A percentile compares a stretch with the other conserved stretches of the same genome.
phyloP scores from a whole-genome alignment of 148 eudicot genomes.

The Euryodendron excelsum region DNA sequence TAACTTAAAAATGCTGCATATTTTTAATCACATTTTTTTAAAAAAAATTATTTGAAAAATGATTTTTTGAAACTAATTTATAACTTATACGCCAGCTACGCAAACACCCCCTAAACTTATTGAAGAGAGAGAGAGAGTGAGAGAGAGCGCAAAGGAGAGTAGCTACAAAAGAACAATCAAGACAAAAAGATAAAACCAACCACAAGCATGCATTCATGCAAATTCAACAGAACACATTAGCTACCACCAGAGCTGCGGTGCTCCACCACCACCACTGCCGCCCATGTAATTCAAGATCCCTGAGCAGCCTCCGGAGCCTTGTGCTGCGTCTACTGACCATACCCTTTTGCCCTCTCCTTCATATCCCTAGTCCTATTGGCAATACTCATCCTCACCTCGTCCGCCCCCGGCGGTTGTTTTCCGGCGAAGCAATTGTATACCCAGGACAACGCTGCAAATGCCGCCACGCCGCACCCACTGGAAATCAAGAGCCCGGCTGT shows the following conservation, averaged over 20 bases:
- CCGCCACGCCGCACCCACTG: conserved; percentile 14
- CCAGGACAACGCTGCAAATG: conserved; percentile 10
- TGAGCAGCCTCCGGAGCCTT: neutral
- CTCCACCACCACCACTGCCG: too few relatives aligned
- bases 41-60: too few relatives aligned
- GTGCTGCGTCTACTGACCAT: conserved; percentile 4
- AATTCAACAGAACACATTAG: too few relatives aligned
- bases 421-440: conserved; percentile 13
- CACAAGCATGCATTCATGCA: neutral
- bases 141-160: too few relatives aligned
- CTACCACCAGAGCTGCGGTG: neutral
- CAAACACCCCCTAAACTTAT: too few relatives aligned
- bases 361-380: conserved; percentile 13
- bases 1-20: too few relatives aligned
- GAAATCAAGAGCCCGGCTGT: conserved; percentile 24
- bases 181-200: neutral
- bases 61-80: too few relatives aligned
- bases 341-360: conserved; percentile 15
- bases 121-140: too few relatives aligned
- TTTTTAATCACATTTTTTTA: too few relatives aligned
- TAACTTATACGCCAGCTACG: neutral
- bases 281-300: too few relatives aligned
- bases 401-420: conserved; percentile 4
- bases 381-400: conserved; percentile 8
- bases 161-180: neutral